These are phyloP conservation scores for Debaryomyces tyrocola DNA, from an alignment of 805 yeast genomes.

Conservation along the genomic window DNA sequence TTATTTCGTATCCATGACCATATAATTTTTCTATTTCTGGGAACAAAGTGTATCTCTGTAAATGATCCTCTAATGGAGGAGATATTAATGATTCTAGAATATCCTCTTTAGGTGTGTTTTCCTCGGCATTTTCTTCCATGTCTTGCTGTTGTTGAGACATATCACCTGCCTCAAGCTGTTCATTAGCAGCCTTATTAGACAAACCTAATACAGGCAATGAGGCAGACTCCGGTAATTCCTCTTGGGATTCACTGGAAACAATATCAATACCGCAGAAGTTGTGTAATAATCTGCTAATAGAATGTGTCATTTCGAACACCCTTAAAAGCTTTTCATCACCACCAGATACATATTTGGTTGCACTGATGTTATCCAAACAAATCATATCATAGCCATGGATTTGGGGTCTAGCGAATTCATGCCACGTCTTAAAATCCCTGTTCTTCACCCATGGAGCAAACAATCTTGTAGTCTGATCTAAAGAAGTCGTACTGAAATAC, in stretches of 20 bases:
- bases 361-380: conserved; percentile 61
- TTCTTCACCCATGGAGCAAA: conserved; percentile 59
- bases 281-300: conserved; percentile 63
- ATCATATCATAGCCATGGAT: conserved; percentile 98
- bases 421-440: conserved; percentile 54
- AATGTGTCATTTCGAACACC: conserved; percentile 83
- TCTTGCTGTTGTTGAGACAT: conserved; percentile 39
- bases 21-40: conserved; percentile 94
- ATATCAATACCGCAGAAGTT: conserved; percentile 49
- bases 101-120: conserved; percentile 37
- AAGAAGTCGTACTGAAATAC: conserved; percentile 72
- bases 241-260: conserved; percentile 20
- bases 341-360: conserved; percentile 77
- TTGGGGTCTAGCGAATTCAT: conserved; percentile 95
- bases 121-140: conserved; percentile 33
- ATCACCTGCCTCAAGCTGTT: conserved; percentile 42
- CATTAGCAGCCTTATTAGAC: conserved; percentile 81
- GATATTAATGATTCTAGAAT: conserved; percentile 43
- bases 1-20: conserved; percentile 96
- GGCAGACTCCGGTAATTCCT: conserved; percentile 73
- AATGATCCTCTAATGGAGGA: conserved; percentile 87
- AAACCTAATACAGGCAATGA: conserved; percentile 90
- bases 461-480: conserved; percentile 91
- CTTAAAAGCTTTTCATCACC: conserved; percentile 95
- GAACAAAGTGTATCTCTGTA: conserved; percentile 90